Evolutionary conservation across 148 eudicot species (phyloP).

Genomic region (Camellia granthamiana): DNA sequence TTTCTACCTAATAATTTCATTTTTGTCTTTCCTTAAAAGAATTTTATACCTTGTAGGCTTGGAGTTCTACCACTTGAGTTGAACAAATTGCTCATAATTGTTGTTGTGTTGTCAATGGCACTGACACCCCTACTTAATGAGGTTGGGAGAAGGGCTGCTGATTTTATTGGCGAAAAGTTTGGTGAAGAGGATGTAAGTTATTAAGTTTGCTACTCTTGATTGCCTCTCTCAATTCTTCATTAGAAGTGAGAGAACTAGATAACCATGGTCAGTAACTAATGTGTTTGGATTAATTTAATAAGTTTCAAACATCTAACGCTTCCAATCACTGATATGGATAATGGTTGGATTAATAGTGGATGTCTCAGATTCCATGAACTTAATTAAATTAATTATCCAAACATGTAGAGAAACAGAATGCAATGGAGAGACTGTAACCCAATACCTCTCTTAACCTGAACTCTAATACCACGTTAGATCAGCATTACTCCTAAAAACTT

Average conservation of each 20-base stretch:
- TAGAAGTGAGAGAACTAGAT: slow-evolving; percentile 1
- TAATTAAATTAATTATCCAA: neutral
- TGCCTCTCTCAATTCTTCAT: neutral
- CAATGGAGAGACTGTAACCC: too few relatives aligned
- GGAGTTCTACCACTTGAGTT: slow-evolving; percentile 97
- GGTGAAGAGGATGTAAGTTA: slow-evolving; percentile 59
- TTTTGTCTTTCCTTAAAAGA: slow-evolving; percentile 11
- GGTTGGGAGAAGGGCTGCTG: slow-evolving; percentile 83
- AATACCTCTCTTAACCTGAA: too few relatives aligned
- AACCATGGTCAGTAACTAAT: neutral
- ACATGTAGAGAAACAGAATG: neutral
- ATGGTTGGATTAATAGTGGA: neutral
- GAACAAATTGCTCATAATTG: slow-evolving; percentile 94
- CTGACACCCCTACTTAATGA: slow-evolving; percentile 88
- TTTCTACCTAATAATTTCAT: neutral
- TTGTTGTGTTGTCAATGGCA: slow-evolving; percentile 97
- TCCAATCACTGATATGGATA: neutral
- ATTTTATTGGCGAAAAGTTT: slow-evolving; percentile 60
- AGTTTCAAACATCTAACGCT: neutral
- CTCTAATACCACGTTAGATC: too few relatives aligned
- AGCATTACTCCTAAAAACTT: too few relatives aligned
- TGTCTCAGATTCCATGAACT: slow-evolving; percentile 6
- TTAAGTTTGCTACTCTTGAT: slow-evolving; percentile 10
- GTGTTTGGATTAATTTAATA: neutral
- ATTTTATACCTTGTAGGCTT: slow-evolving; percentile 52